phyloP scores from a whole-genome alignment of 2,329 filamentous ascomycete genomes.

The Colletotrichum graminicola region DNA sequence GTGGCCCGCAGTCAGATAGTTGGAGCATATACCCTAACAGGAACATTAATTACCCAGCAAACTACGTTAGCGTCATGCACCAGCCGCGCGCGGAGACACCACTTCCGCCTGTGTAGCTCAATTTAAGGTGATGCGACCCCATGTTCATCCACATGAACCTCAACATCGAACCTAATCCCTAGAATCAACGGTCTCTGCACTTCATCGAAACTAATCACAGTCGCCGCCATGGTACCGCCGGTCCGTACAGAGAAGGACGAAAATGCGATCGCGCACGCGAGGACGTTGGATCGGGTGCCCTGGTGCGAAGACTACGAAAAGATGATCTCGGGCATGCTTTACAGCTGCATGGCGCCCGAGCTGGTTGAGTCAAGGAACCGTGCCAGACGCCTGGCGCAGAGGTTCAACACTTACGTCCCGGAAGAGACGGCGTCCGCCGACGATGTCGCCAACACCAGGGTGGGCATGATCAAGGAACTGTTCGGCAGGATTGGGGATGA shows the following conservation, averaged over 20 bases:
- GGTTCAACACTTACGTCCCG: conserved; percentile 70
- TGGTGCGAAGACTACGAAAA: conserved; percentile 73
- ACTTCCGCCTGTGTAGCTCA: not conserved
- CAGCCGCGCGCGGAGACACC: not conserved
- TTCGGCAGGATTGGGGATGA: conserved; percentile 64
- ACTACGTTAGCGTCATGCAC: conserved; percentile 8
- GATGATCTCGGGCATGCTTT: conserved; percentile 74
- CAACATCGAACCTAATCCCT: not conserved
- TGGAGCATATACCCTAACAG: not conserved
- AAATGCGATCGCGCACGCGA: conserved; percentile 59
- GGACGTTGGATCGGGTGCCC: conserved; percentile 62
- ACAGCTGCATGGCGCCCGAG: conserved; percentile 62
- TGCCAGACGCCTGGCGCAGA: conserved; percentile 67
- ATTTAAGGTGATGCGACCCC: conserved; percentile 10
- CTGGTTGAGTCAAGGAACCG: conserved; percentile 64
- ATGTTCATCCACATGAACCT: not conserved
- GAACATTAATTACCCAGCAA: not conserved
- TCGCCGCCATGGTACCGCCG: conserved; percentile 10
- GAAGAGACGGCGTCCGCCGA: conserved; percentile 56
- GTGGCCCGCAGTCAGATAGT: not conserved
- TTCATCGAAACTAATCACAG: not conserved
- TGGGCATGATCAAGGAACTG: conserved; percentile 61
- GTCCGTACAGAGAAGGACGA: conserved; percentile 51
- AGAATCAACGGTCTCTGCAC: not conserved
- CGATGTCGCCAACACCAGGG: conserved; percentile 54